Evolutionary conservation across 805 yeast species (phyloP).

Genomic region (Hanseniaspora occidentalis): DNA sequence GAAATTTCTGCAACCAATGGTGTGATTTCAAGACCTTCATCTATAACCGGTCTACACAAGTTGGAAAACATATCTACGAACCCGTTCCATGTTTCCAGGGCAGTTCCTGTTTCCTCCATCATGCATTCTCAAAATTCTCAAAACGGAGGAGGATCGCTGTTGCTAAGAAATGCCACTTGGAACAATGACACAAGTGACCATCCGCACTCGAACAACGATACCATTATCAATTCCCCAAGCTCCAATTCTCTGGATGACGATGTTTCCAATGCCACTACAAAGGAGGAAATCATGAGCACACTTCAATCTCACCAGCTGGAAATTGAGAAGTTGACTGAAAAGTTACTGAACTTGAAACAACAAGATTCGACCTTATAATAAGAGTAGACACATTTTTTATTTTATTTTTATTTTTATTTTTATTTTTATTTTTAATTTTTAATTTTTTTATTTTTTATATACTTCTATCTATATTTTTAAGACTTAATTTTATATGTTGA

Average conservation of each 20-base stretch:
- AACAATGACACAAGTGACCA: not conserved
- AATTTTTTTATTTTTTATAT: not conserved
- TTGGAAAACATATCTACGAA: not conserved
- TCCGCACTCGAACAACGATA: not conserved
- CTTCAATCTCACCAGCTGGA: slow-evolving; percentile 12
- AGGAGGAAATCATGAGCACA: slow-evolving; percentile 1
- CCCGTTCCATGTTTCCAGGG: not conserved
- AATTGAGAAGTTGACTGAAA: slow-evolving; percentile 23
- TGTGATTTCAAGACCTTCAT: not conserved
- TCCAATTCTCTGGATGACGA: too few relatives aligned
- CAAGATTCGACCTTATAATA: not conserved
- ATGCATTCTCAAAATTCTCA: not conserved
- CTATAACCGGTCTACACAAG: not conserved
- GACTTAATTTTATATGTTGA: not conserved
- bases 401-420: too few relatives aligned
- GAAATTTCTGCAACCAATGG: not conserved
- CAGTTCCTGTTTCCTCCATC: not conserved
- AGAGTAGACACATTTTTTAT: too few relatives aligned
- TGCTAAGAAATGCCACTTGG: not conserved
- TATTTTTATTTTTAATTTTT: not conserved
- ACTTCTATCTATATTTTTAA: too few relatives aligned
- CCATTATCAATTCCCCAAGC: not conserved
- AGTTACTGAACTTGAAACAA: slow-evolving; percentile 15
- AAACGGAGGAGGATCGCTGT: not conserved
- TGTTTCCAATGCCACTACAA: not conserved